Conservation (phyloP, 2,329 filamentous ascomycete genomes). For the Microthyrium microscopicum region DNA sequence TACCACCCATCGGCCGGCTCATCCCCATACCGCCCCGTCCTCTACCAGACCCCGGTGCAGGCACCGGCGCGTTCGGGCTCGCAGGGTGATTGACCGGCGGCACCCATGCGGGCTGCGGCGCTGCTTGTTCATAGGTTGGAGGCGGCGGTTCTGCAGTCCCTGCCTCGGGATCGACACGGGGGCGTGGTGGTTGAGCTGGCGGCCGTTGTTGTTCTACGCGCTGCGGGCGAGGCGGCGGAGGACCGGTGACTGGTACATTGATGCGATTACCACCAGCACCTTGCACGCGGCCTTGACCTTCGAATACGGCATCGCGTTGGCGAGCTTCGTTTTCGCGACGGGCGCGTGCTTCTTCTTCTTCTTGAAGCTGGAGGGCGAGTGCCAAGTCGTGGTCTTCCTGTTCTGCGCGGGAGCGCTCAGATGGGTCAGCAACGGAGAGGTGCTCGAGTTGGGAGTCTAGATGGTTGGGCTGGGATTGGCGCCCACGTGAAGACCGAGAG, state of each 20-base stretch:
- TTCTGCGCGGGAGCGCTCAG: conserved; percentile 38
- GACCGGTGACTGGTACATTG: conserved; percentile 8
- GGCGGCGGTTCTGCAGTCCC: no score
- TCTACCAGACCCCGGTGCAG: conserved; percentile 7
- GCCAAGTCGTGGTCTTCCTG: conserved; percentile 74
- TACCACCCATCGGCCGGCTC: conserved; percentile 1
- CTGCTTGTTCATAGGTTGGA: conserved; percentile 49
- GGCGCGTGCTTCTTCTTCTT: conserved; percentile 75
- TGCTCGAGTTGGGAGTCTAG: conserved; percentile 2
- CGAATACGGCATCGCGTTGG: conserved; percentile 48
- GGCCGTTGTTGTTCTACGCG: conserved; percentile 15
- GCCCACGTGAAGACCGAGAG: background rate
- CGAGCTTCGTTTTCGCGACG: conserved; percentile 41
- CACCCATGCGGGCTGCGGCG: conserved; percentile 37
- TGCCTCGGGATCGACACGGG: conserved; percentile 25
- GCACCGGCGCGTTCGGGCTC: conserved; percentile 19
- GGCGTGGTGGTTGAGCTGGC: conserved; percentile 19
- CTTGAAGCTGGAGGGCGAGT: conserved; percentile 79
- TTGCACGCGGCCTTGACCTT: conserved; percentile 55
- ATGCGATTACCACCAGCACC: no score
- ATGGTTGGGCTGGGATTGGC: conserved; percentile 9
- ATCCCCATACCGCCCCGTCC: conserved; percentile 1
- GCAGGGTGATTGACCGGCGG: conserved; percentile 31
- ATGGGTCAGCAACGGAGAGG: conserved; percentile 9
- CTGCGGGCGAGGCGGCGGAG: conserved; percentile 11